phyloP scores from a whole-genome alignment of 371 early-diverging fungal species.

The Rhizopus arrhizus region DNA sequence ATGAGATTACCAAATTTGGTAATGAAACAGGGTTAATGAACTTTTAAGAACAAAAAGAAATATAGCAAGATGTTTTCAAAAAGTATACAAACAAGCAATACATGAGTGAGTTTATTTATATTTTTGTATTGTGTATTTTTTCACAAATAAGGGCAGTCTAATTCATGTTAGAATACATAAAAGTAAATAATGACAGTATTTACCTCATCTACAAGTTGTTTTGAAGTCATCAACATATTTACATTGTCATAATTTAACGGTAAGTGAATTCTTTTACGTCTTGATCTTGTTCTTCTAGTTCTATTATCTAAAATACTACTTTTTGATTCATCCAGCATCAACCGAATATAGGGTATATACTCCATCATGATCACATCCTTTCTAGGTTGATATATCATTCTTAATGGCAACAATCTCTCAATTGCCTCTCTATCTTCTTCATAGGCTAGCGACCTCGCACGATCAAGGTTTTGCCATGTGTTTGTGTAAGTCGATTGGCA shows the following conservation, averaged over 20 bases:
- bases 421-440: conserved; percentile 18
- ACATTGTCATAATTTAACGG: conserved; percentile 17
- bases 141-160: too few species aligned
- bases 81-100: too few species aligned
- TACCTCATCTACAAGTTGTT: conserved; percentile 20
- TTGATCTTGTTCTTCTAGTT: conserved; percentile 20
- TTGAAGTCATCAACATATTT: not conserved
- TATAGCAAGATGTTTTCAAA: too few species aligned
- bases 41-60: too few species aligned
- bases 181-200: not conserved
- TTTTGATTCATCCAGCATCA: conserved; percentile 14
- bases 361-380: conserved; percentile 16
- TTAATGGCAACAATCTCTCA: conserved; percentile 4
- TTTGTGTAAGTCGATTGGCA: not conserved
- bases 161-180: too few species aligned
- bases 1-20: too few species aligned
- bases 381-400: conserved; percentile 7
- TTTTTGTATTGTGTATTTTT: too few species aligned
- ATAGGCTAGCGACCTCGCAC: not conserved
- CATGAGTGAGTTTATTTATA: too few species aligned
- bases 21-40: too few species aligned
- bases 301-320: not conserved
- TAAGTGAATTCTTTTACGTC: conserved; percentile 17
- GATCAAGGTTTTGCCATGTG: not conserved
- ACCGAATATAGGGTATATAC: conserved; percentile 24